Percentiles rank a stretch among this genome's conserved stretches.
Evolutionary conservation across 768 basidiomycete genomes (phyloP).

Genomic region (Pleurotus giganteus): DNA sequence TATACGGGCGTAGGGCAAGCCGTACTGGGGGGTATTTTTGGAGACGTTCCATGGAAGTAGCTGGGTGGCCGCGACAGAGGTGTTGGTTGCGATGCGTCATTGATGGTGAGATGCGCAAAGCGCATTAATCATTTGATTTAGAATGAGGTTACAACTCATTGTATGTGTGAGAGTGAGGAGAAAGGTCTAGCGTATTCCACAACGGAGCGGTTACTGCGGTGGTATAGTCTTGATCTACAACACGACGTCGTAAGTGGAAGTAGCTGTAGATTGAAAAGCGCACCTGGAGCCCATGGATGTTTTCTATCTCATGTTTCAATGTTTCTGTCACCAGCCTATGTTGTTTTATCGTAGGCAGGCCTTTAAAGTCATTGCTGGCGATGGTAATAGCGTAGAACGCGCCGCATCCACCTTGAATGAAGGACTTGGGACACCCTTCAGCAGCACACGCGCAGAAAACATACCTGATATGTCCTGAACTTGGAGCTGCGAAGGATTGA

Average conservation of each 20-base stretch:
- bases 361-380: conserved; percentile 82
- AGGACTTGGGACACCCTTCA: background rate
- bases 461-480: conserved; percentile 96
- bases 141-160: too few relatives aligned
- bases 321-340: conserved; percentile 86
- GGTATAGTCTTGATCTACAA: conserved; percentile 42
- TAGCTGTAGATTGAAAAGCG: conserved; percentile 18
- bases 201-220: conserved; percentile 11
- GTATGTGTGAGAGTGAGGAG: too few relatives aligned
- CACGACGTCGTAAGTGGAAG: background rate
- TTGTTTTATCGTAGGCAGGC: conserved; percentile 86
- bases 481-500: conserved; percentile 76
- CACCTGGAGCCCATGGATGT: conserved; percentile 94
- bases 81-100: too few relatives aligned
- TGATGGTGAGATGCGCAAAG: too few relatives aligned
- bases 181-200: background rate
- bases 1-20: too few relatives aligned
- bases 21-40: too few relatives aligned
- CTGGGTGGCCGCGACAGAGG: too few relatives aligned
- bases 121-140: too few relatives aligned
- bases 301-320: conserved; percentile 85
- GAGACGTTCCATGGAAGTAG: too few relatives aligned
- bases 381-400: conserved; percentile 93
- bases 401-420: conserved; percentile 84
- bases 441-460: conserved; percentile 18